Base-by-base conservation (phyloP, 306 rosid species). In the Abrus pulchellus region DNA sequence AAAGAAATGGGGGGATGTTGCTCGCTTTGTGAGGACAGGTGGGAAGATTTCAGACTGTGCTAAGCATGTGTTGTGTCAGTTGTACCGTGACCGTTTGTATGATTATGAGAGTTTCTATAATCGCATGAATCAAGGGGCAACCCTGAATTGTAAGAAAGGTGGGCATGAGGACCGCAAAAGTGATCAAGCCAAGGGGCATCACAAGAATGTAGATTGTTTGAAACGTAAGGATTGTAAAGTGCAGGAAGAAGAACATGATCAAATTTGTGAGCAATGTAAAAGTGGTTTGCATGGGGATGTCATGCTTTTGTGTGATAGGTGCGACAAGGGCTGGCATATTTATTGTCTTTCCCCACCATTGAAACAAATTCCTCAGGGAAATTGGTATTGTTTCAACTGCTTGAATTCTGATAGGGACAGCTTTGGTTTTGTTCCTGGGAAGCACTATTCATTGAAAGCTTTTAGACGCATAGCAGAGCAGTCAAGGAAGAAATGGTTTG, bases 211-310 rank as follows among this genome's bases (percentile, higher is more conserved):
- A 1, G 87, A 74, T n/a, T 76, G 85, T 73, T 88, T 76, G 50
- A 83, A 85, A 83, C 81, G 36, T 54, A 91, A 87, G 84, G 84
- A 59, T 65, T 4, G 78, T 38, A 86, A 86, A 82, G 82, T 49
- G 27, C 75, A 48, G 78, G 85, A 83, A 60, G 95, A 87, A 77
- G 88, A 87, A 48, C 93, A 80, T 64, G 97, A 93, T 88, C 99
- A 95, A 88, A 93, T 91, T 69, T 95, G 99, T 13, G 96, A 93
- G 75, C 99, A 95, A 56, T 95, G 99, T 68, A 87, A 80, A 84
- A 95, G 98, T 88, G 99, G 99, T 27, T 85, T 93, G 90, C 99
- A 95, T 29, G 99, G 99, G 52, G 98, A 95, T 72, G 89, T 91
- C 40, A 95, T 95, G 99, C 99, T 95, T 84, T 83, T 95, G 72